Percentiles rank a stretch among this genome's conserved stretches.
phyloP scores from a whole-genome alignment of 2,329 filamentous ascomycete genomes.

The Tolypocladium inflatum region DNA sequence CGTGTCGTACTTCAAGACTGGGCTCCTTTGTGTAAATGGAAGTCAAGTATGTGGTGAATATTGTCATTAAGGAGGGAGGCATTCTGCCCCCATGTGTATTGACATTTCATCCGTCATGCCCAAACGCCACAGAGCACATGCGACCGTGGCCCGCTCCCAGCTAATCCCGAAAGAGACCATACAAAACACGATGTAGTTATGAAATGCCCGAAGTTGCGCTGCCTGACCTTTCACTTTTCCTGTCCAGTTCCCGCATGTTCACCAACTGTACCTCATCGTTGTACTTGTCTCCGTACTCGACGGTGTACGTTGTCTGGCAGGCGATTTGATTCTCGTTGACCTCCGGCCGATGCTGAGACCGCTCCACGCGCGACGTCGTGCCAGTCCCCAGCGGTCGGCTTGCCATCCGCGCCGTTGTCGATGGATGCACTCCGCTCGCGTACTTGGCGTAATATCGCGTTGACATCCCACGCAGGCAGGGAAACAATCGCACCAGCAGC shows the following conservation, averaged over 20 bases:
- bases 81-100: background rate
- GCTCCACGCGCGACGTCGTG: constrained; percentile 13
- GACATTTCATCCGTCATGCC: background rate
- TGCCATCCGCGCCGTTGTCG: constrained; percentile 4
- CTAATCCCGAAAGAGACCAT: background rate
- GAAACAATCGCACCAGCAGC: constrained; percentile 27
- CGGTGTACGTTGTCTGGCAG: constrained; percentile 23
- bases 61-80: background rate
- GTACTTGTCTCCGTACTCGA: constrained; percentile 20
- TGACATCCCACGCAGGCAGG: constrained; percentile 20
- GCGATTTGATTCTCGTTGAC: constrained; percentile 17
- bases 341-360: constrained; percentile 7
- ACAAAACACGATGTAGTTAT: background rate
- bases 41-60: background rate
- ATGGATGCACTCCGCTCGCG: constrained; percentile 5
- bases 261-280: constrained; percentile 21
- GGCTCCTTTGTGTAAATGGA: too few species aligned
- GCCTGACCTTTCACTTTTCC: background rate
- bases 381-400: constrained; percentile 10
- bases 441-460: constrained; percentile 19
- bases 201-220: background rate
- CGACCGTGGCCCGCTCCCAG: background rate
- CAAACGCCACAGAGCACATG: background rate
- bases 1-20: too few species aligned
- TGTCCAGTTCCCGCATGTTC: constrained; percentile 15